Conservation (phyloP, 495 filamentous ascomycete species). For the Penicillium alfredii region DNA sequence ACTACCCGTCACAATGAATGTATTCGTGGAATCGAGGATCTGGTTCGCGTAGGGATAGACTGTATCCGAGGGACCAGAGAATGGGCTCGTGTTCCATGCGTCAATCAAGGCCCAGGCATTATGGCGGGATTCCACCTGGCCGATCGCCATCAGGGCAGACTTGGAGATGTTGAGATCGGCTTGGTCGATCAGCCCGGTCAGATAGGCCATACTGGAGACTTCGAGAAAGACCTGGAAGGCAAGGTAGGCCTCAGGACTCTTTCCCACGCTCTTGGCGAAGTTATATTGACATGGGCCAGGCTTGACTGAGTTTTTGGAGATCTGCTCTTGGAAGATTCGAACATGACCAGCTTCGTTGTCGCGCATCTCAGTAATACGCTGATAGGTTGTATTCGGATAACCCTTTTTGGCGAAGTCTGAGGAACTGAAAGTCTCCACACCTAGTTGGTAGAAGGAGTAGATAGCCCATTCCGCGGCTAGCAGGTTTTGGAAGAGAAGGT, state of each 20-base stretch:
- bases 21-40: slow-evolving; percentile 46
- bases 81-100: slow-evolving; percentile 44
- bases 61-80: slow-evolving; percentile 46
- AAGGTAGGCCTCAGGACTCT: slow-evolving; percentile 34
- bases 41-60: slow-evolving; percentile 49
- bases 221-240: slow-evolving; percentile 44
- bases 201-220: slow-evolving; percentile 49
- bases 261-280: slow-evolving; percentile 35
- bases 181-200: slow-evolving; percentile 44
- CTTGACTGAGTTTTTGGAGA: slow-evolving; percentile 46
- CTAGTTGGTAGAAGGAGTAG: slow-evolving; percentile 49
- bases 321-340: slow-evolving; percentile 50
- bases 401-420: slow-evolving; percentile 36
- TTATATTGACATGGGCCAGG: slow-evolving; percentile 46
- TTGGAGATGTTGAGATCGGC: slow-evolving; percentile 32
- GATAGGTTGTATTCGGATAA: slow-evolving; percentile 40
- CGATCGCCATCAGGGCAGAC: slow-evolving; percentile 44
- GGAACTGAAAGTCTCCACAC: slow-evolving; percentile 40
- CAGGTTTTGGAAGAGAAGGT: slow-evolving; percentile 48
- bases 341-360: slow-evolving; percentile 53
- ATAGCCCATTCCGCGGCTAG: slow-evolving; percentile 50
- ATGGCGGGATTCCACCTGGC: slow-evolving; percentile 44
- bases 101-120: slow-evolving; percentile 48
- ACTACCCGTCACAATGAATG: slow-evolving; percentile 42
- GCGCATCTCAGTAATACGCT: slow-evolving; percentile 48